Base-by-base conservation (phyloP, 345 rosid genomes). In the Gossypium herbaceum region DNA sequence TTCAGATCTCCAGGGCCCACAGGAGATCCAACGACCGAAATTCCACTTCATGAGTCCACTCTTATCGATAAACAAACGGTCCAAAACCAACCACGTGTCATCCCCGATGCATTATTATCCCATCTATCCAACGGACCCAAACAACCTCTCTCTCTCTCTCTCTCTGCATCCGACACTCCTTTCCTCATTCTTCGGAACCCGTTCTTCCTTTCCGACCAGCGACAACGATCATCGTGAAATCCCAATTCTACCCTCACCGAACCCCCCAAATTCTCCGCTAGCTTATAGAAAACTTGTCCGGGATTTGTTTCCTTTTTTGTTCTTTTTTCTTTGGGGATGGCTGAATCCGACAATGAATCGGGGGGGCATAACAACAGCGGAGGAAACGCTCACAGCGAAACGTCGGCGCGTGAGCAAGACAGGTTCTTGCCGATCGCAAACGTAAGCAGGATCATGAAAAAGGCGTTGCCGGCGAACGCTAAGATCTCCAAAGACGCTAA, bases 401-500 rank as follows among this genome's bases (percentile, higher is more conserved):
- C 81, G 58, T 89, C 91, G 15, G 77, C 89, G 6, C 81, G 85
- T 51, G 92, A 88, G 51, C 94, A 89, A 57, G 92, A 88, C 67
- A 79, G 94, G 74, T 85, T 89, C 65, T 76, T 89, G 22, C 94
- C 92, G 52, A 89, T 89, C 7, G 92, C 92, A 1, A 88, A 34
- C 41, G 41, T 34, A 34, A 34, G 41, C 41, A 34, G 41, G 7
- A 34, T 34, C 7, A 34, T 34, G 92, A 89, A 89, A 81, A 89
- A 89, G 72, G 93, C 91, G 0, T 72, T 89, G 22, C 93, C 93
- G 22, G 91, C 90, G 5, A 89, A 89, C 83, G 94, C 92, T 2
- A 89, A 89, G 79, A 89, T 89, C 77, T 89, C 92, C 0, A 89
- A 89, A 62, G 94, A 89, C 82, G 94, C 94, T 0, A 89, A 89